Evolutionary conservation across 345 rosid genomes (phyloP), one percentile per base, ranked within the genome.

Genomic region (Raphanus raphanistrum): DNA sequence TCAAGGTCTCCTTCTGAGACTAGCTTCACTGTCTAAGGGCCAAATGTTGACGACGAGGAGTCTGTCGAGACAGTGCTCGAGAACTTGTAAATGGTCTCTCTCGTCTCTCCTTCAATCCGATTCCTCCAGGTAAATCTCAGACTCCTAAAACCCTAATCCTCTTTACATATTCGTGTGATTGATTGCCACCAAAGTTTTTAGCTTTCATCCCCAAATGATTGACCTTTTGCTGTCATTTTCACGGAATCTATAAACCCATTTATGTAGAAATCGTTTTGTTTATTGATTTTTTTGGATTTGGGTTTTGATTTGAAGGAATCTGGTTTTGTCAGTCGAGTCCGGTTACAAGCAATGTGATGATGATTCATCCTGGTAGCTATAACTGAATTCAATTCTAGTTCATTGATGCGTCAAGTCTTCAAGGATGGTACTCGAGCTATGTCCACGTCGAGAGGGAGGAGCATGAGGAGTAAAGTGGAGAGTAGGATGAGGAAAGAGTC

Each of bases 391-490:
- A 5, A 8, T 54, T 36, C 6, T 0, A 38, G 3, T 75, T 75
- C 54, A 52, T 68, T 73, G 63, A 31, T 41, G 74, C 48, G 66
- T 84, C 76, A 68, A 41, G 72, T 48, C 16, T 76, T 68, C 5
- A 79, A 36, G 16, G 84, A 87, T 65, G 82, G 89, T 86, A 83
- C 66, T 65, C 88, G 97, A 36, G 66, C 57, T 67, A 90, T 92
- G 98, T 94, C 98, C 1, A 89, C 91, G 7, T 80, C 97, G 0
- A 92, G 80, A 79, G 98, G 97, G 78, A 83, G 92, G 83, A 92
- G 92, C 65, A 90, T 94, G 97, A 83, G 98, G 68, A 90, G 97
- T 84, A 94, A 88, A 88, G 98, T 94, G 10, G 98, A 94, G 88
- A 87, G 83, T 62, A 80, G 97, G 72, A 92, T 94, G 97, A 87